Conservation (phyloP, 2,329 filamentous ascomycete species). For the Sordariomycetes sp. region DNA sequence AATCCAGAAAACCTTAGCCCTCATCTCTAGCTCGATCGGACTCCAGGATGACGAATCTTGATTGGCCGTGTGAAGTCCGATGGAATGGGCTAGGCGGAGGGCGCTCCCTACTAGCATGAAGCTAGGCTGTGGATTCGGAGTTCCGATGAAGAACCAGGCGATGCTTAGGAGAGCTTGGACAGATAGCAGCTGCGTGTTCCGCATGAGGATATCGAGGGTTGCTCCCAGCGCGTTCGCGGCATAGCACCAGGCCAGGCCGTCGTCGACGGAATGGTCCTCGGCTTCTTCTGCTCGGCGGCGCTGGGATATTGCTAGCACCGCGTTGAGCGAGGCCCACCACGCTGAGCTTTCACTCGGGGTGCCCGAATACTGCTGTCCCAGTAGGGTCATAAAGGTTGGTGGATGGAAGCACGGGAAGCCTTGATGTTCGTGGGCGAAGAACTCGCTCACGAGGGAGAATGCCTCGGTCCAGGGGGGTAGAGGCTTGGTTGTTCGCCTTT, state of each 20-base stretch:
- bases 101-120: conserved; percentile 11
- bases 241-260: background rate
- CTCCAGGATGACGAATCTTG: conserved; percentile 2
- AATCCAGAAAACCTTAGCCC: conserved; percentile 13
- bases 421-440: background rate
- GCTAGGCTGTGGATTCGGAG: conserved; percentile 10
- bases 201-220: background rate
- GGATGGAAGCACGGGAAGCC: background rate
- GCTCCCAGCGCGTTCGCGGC: background rate
- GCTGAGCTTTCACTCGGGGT: background rate
- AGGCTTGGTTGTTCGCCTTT: background rate
- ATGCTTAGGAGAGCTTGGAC: conserved; percentile 14
- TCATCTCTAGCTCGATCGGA: conserved; percentile 7
- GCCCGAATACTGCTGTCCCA: background rate
- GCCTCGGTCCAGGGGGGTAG: background rate
- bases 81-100: conserved; percentile 11
- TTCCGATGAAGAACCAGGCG: conserved; percentile 11
- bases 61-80: conserved; percentile 10
- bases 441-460: background rate
- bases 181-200: background rate
- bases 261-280: background rate
- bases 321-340: background rate
- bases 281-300: background rate
- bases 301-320: background rate
- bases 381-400: background rate